These are phyloP conservation scores for Rhodotorula graminis DNA, from an alignment of 768 basidiomycete genomes.

Conservation along the genomic window DNA sequence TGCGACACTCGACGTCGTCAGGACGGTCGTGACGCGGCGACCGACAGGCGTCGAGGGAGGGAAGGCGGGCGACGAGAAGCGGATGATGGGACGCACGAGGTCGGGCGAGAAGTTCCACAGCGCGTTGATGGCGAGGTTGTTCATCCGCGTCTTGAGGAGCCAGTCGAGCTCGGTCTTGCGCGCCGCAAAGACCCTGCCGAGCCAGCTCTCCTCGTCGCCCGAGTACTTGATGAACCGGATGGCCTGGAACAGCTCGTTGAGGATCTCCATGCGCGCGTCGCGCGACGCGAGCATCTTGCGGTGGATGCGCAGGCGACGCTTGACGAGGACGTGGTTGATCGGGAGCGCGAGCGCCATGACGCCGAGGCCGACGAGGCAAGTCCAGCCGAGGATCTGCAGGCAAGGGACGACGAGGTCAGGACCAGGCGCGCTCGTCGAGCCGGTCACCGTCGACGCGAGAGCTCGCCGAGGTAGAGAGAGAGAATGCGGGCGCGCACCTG, in stretches of 20 bases:
- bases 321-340: constrained; percentile 30
- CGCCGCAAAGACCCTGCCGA: constrained; percentile 10
- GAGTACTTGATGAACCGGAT: constrained; percentile 41
- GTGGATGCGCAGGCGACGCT: constrained; percentile 29
- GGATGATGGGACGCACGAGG: background rate
- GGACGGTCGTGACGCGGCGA: too few relatives aligned
- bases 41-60: too few relatives aligned
- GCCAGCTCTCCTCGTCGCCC: constrained; percentile 24
- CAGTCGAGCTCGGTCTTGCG: constrained; percentile 22
- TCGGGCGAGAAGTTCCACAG: constrained; percentile 35
- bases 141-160: constrained; percentile 24
- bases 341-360: constrained; percentile 35
- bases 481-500: background rate
- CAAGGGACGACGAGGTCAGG: too few relatives aligned
- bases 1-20: too few relatives aligned
- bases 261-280: constrained; percentile 47
- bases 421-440: too few relatives aligned
- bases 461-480: too few relatives aligned
- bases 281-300: constrained; percentile 45
- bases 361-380: constrained; percentile 31
- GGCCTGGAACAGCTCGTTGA: constrained; percentile 47
- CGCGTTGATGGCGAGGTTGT: constrained; percentile 11
- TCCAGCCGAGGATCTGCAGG: constrained; percentile 32
- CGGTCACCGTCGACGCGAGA: too few relatives aligned
- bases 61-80: too few relatives aligned